Percentiles rank a stretch among this genome's conserved stretches.
These are phyloP conservation scores for Irpex sp. DNA, from an alignment of 1,284 basidiomycete species.

Conservation along the genomic window DNA sequence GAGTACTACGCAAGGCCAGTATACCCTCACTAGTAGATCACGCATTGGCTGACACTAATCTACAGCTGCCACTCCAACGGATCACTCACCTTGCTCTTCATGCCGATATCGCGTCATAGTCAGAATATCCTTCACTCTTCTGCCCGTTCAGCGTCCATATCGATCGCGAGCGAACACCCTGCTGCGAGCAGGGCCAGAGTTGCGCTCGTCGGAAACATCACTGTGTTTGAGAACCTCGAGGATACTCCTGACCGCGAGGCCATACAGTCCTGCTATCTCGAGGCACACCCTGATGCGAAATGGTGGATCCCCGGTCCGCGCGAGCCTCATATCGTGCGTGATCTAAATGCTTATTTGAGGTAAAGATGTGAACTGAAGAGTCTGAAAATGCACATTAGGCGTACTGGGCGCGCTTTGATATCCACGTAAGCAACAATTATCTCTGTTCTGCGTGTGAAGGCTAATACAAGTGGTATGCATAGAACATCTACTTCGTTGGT, in stretches of 20 bases:
- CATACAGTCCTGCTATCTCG: slow-evolving; percentile 41
- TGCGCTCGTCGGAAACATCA: slow-evolving; percentile 53
- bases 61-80: slow-evolving; percentile 54
- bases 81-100: slow-evolving; percentile 57
- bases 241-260: slow-evolving; percentile 29
- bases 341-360: background rate
- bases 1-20: slow-evolving; percentile 51
- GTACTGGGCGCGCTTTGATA: slow-evolving; percentile 55
- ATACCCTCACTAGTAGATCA: background rate
- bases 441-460: background rate
- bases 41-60: background rate
- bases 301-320: slow-evolving; percentile 49
- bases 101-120: slow-evolving; percentile 61
- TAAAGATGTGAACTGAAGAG: slow-evolving; percentile 1
- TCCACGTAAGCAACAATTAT: slow-evolving; percentile 34
- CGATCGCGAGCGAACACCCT: slow-evolving; percentile 42
- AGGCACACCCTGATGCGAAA: slow-evolving; percentile 45
- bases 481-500: slow-evolving; percentile 63
- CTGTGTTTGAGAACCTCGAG: slow-evolving; percentile 34
- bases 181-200: slow-evolving; percentile 45
- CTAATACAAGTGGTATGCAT: background rate
- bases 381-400: slow-evolving; percentile 29
- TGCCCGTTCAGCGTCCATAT: slow-evolving; percentile 47
- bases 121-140: slow-evolving; percentile 49
- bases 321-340: slow-evolving; percentile 42